Conservation (phyloP, 2,329 filamentous ascomycete genomes). For the Lasiodiplodia hormozganensis region DNA sequence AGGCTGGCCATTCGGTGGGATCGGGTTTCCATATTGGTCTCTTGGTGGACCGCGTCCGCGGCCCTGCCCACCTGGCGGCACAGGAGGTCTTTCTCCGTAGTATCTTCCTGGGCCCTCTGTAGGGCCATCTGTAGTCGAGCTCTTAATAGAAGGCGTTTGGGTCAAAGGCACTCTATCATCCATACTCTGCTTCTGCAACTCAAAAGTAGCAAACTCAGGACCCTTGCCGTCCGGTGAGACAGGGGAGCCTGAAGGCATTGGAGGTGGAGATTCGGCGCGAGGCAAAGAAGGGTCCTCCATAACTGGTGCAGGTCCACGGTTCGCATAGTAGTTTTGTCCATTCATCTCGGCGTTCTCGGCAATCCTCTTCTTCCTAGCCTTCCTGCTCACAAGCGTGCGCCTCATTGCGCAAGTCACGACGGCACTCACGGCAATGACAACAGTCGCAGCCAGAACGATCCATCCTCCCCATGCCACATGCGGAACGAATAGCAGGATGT, state of each 20-base stretch:
- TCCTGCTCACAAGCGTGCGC: conserved; percentile 86
- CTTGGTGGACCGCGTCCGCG: conserved; percentile 41
- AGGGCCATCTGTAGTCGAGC: conserved; percentile 48
- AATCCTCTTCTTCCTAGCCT: conserved; percentile 90
- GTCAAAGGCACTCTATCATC: conserved; percentile 78
- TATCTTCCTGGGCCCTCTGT: conserved; percentile 50
- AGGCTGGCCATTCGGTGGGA: conserved; percentile 48
- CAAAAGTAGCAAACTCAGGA: conserved; percentile 69
- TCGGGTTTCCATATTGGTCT: conserved; percentile 71
- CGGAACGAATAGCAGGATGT: conserved; percentile 92
- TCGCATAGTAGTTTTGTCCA: conserved; percentile 83
- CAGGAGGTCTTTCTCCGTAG: conserved; percentile 42
- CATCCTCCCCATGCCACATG: conserved; percentile 95
- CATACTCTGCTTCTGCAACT: conserved; percentile 63
- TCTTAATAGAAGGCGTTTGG: conserved; percentile 64
- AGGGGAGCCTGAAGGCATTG: conserved; percentile 45
- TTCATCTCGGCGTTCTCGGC: conserved; percentile 97
- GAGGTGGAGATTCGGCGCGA: conserved; percentile 61
- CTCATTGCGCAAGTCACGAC: conserved; percentile 95
- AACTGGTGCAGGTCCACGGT: conserved; percentile 53
- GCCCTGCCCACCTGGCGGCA: conserved; percentile 39
- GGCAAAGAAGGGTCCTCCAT: conserved; percentile 45
- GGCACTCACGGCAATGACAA: conserved; percentile 80
- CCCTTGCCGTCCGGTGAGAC: conserved; percentile 56
- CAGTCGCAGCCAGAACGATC: conserved; percentile 87